A percentile compares a stretch with the other conserved stretches of the same genome.
phyloP scores from a whole-genome alignment of 1,139 yeast genomes.

The Debaryomycetaceae sp. region DNA sequence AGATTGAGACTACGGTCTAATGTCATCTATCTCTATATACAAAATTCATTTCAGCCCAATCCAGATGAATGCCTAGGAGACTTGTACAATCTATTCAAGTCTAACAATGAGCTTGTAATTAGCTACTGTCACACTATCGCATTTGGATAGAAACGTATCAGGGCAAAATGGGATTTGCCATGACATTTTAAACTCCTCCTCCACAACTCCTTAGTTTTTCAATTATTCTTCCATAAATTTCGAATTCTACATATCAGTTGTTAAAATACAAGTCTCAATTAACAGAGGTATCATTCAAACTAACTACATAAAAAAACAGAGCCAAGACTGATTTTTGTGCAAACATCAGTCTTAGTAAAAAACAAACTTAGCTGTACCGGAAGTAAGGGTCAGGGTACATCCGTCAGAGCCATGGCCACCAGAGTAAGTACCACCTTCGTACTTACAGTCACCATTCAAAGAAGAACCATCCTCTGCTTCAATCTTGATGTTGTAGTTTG shows the following conservation, averaged over 20 bases:
- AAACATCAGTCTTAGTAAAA: slow-evolving; percentile 32
- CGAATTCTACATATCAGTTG: not conserved
- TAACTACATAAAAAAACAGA: not conserved
- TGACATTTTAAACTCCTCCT: not conserved
- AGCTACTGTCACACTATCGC: slow-evolving; percentile 57
- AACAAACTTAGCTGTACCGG: slow-evolving; percentile 75
- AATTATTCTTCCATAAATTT: not conserved
- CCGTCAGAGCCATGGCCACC: slow-evolving; percentile 67
- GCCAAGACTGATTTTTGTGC: not conserved
- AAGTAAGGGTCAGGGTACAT: slow-evolving; percentile 87
- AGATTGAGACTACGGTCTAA: slow-evolving; percentile 29
- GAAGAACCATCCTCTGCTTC: slow-evolving; percentile 62
- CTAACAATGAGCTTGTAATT: slow-evolving; percentile 49
- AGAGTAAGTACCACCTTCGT: slow-evolving; percentile 72
- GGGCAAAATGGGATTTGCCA: slow-evolving; percentile 1
- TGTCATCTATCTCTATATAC: slow-evolving; percentile 41
- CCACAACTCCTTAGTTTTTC: not conserved
- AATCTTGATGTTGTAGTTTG: slow-evolving; percentile 85
- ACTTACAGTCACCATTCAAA: slow-evolving; percentile 74
- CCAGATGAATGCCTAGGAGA: slow-evolving; percentile 56
- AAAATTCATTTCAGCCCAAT: slow-evolving; percentile 58
- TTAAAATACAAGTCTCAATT: not conserved
- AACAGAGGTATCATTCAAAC: not conserved
- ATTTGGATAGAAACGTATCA: slow-evolving; percentile 37
- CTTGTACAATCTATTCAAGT: slow-evolving; percentile 40